These are phyloP conservation scores for Crucibulum laeve DNA, from an alignment of 768 basidiomycete genomes.

Conservation along the genomic window DNA sequence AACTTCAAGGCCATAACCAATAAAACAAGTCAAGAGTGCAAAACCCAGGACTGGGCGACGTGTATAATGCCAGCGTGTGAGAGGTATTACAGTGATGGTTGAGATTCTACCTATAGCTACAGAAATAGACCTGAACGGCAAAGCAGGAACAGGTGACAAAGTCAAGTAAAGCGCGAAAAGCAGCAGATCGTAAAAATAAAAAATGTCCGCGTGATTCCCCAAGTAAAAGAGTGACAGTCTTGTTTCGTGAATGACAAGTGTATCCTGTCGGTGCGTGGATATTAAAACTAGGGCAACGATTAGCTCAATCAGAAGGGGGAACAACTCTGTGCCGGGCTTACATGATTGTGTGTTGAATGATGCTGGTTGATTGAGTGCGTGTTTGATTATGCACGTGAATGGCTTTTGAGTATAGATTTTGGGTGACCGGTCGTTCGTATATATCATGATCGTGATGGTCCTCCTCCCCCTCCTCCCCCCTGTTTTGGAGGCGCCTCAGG, in stretches of 20 bases:
- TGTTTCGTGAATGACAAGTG: constrained; percentile 53
- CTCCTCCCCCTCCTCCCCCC: constrained; percentile 5
- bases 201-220: constrained; percentile 15
- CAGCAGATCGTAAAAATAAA: constrained; percentile 7
- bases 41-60: constrained; percentile 21
- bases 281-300: constrained; percentile 10
- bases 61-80: constrained; percentile 35
- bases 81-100: constrained; percentile 21
- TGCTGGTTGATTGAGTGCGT: constrained; percentile 15
- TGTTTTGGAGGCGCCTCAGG: not conserved
- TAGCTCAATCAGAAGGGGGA: too few relatives aligned
- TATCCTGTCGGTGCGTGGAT: constrained; percentile 25
- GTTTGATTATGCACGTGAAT: constrained; percentile 16
- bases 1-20: not conserved
- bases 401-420: constrained; percentile 6
- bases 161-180: constrained; percentile 12
- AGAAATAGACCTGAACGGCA: constrained; percentile 13
- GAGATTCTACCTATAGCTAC: constrained; percentile 30
- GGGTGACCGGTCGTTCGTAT: constrained; percentile 17
- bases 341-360: constrained; percentile 16
- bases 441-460: constrained; percentile 19
- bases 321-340: constrained; percentile 5
- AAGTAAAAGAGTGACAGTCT: constrained; percentile 32
- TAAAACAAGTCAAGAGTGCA: not conserved
- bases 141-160: constrained; percentile 12